Percentiles rank a stretch among this genome's conserved stretches.
Evolutionary conservation across 129 eudicot genomes (phyloP).

Genomic region (Scalesia atractyloides): DNA sequence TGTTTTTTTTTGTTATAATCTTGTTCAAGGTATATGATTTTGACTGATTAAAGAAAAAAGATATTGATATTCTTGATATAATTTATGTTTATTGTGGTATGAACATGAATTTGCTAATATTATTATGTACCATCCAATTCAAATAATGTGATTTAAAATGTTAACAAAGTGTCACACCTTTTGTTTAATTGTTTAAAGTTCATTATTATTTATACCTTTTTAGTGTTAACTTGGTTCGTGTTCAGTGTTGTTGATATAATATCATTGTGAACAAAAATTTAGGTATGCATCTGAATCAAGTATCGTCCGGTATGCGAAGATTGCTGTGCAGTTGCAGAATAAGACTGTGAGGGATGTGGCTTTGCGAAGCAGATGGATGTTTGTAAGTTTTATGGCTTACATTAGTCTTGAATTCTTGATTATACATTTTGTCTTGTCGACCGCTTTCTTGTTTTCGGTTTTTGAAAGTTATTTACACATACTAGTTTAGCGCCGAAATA

Average conservation of each 20-base stretch:
- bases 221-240: neutral
- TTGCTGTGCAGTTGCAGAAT: constrained; percentile 69
- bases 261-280: constrained; percentile 14
- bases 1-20: neutral
- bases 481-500: neutral
- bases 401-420: neutral
- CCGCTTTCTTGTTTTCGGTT: constrained; percentile 16
- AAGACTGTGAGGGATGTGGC: constrained; percentile 95
- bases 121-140: neutral
- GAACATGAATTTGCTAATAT: neutral
- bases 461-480: neutral
- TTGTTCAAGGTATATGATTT: neutral
- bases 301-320: constrained; percentile 76
- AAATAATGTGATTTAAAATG: neutral
- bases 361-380: constrained; percentile 86
- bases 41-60: neutral
- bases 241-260: constrained; percentile 8
- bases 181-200: too few relatives aligned
- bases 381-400: constrained; percentile 53
- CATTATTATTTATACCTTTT: neutral
- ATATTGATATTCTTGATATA: neutral
- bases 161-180: too few relatives aligned
- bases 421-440: neutral
- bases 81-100: neutral
- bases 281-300: constrained; percentile 72